Base-by-base conservation (phyloP, 2,329 filamentous ascomycete species). In the Fusarium paranaense region DNA sequence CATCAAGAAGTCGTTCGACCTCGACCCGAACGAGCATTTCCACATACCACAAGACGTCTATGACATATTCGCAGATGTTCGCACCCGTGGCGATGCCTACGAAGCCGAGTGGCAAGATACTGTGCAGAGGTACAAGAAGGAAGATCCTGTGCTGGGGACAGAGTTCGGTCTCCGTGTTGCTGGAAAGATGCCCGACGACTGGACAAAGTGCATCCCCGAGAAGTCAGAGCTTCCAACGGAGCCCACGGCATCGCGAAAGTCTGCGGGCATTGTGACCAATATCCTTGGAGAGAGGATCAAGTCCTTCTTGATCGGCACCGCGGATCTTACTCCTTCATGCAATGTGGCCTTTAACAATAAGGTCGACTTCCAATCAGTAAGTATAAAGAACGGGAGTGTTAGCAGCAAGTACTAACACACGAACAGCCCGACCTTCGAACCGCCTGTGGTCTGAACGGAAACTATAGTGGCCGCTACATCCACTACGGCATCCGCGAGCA, bases 401-500 rank as follows among this genome's bases (percentile, higher is more conserved):
- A 13, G 37, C 1, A 6, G 4, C 2, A 10, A 16, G 18, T 25
- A 22, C 50, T 74, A 60, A 72, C 47, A 45, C 32, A 11, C 16
- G 64, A 40, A 1, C 35, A 85, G 78, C 84, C 83, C 11, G 79
- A 80, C 30, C 76, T 84, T 11, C 78, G 73, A 59, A 84, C 84
- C 0, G 70, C 79, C 4, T 87, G 86, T 69, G 87, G 87, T 7
- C 85, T 88, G 74, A 88, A 88, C 70, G 90, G 90, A 50, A 82
- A 87, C 79, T 88, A 87, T 70, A 75, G 82, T 1, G 89, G 89
- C 5, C 85, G 89, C 1, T 90, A 90, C 74, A 87, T 91, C 70
- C 89, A 89, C 79, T 91, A 86, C 77, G 90, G 89, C 37, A 87
- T 91, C 64, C 87, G 90, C 9, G 89, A 91, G 73, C 89, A 91